Conservation (phyloP, 2,329 filamentous ascomycete species). For the Diaporthe aspalathi region DNA sequence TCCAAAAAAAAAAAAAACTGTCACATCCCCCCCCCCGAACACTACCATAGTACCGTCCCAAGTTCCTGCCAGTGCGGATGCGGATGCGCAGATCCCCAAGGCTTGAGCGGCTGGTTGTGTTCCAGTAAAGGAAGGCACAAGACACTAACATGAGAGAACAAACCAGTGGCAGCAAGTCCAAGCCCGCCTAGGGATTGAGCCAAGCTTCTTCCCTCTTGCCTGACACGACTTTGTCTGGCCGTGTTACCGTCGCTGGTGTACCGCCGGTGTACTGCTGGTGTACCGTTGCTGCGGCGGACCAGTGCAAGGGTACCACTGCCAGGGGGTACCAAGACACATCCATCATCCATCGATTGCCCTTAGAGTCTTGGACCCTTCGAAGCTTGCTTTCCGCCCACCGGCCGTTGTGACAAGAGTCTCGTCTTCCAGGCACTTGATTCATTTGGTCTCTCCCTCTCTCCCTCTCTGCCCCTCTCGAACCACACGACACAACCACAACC, state of each 20-base stretch:
- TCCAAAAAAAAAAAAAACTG: too few species aligned
- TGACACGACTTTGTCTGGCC: conserved; percentile 22
- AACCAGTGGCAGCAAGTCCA: conserved; percentile 17
- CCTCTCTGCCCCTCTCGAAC: too few species aligned
- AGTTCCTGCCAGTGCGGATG: conserved; percentile 2
- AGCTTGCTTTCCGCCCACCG: conserved; percentile 13
- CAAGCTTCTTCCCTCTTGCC: conserved; percentile 24
- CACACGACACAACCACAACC: background rate
- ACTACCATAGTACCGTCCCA: too few species aligned
- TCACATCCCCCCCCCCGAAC: background rate
- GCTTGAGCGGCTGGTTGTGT: conserved; percentile 20
- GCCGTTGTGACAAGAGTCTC: conserved; percentile 13
- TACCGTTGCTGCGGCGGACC: background rate
- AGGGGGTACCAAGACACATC: too few species aligned
- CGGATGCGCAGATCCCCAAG: conserved; percentile 19
- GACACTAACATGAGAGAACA: conserved; percentile 22
- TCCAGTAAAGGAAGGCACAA: conserved; percentile 22
- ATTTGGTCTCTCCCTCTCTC: background rate
- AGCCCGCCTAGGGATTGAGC: conserved; percentile 27
- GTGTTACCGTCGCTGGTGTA: background rate
- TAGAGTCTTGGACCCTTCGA: background rate
- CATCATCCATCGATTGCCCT: background rate
- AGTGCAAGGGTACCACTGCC: background rate
- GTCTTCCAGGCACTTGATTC: background rate
- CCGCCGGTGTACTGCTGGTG: too few species aligned